Evolutionary conservation across 495 filamentous ascomycete genomes (phyloP).

Genomic region (Pyronema domesticum): DNA sequence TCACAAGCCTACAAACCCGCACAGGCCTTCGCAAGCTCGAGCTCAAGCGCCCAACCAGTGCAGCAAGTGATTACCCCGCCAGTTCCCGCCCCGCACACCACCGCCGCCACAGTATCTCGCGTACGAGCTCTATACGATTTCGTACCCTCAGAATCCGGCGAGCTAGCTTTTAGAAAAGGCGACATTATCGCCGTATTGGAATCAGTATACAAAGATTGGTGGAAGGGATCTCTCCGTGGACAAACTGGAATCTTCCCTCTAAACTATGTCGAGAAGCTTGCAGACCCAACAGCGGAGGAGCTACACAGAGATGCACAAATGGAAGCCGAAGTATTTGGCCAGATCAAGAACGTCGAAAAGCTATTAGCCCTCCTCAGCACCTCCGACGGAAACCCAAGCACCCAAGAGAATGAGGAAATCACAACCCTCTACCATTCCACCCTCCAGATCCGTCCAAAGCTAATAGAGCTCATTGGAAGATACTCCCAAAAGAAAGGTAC

Average conservation of each 20-base stretch:
- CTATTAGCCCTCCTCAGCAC: conserved; percentile 83
- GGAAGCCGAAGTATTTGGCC: conserved; percentile 92
- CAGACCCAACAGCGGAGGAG: conserved; percentile 87
- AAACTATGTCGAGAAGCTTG: conserved; percentile 95
- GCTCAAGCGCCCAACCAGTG: conserved; percentile 25
- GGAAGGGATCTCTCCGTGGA: conserved; percentile 85
- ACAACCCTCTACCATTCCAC: conserved; percentile 88
- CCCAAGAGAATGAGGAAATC: conserved; percentile 83
- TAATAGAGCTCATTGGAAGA: conserved; percentile 96
- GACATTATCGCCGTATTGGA: conserved; percentile 95
- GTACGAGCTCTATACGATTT: conserved; percentile 92
- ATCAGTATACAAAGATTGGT: conserved; percentile 98
- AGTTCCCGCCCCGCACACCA: conserved; percentile 41
- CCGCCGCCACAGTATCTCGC: conserved; percentile 90
- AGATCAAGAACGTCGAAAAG: conserved; percentile 98
- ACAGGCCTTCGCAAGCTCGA: conserved; percentile 15
- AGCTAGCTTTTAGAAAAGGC: conserved; percentile 88
- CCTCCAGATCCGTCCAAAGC: conserved; percentile 80
- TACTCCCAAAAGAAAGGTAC: conserved; percentile 98
- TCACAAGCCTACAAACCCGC: conserved; percentile 15
- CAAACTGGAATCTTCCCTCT: conserved; percentile 96
- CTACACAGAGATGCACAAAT: conserved; percentile 90
- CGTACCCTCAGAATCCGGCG: conserved; percentile 76
- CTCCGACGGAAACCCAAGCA: conserved; percentile 70
- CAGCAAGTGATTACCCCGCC: conserved; percentile 32